Base-by-base conservation (phyloP, 495 filamentous ascomycete species). In the Astrothelium subdiscretum region DNA sequence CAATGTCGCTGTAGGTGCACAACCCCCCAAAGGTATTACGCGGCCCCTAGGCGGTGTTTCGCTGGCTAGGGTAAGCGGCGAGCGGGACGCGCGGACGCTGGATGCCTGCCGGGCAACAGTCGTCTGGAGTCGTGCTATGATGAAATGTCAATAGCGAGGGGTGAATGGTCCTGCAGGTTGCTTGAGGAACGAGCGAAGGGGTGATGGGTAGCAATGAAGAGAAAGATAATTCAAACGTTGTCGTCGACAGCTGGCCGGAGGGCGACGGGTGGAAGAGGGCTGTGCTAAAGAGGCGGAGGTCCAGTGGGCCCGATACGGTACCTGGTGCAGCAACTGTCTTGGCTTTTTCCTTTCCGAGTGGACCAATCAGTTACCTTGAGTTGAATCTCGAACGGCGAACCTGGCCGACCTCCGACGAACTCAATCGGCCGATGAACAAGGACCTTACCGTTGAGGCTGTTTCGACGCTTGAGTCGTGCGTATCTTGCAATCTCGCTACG, bases 41-140 rank as follows among this genome's bases (percentile, higher is more conserved):
- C 48, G 48, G 48, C 48, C 48, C 48, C 48, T 24, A 15, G 48
- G 48, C 48, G 29, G 48, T 54, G 48, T 54, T 54, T 54, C 48
- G 48, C 29, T 4, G 20, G 15, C 3, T 26, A 4, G 48, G 22
- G 24, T 54, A 26, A 54, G 48, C 48, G n/a, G 48, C 48, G 10
- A 6, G 20, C 5, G 48, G 48, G 48, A 24, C 48, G 48, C 48
- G 48, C 48, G 48, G 48, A 4, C 48, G 22, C 3, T 29, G 20
- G 6, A 54, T 26, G 48, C 48, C 48, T 54, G 24, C 20, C 15
- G 2, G 24, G 48, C 20, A 54, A 54, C 48, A 29, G 48, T 20
- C 5, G 24, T 20, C 24, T 4, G 6, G 2, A 29, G 48, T 29
- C 5, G 48, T 54, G 22, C 48, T 2, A 29, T 26, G 4, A 24